phyloP scores from a whole-genome alignment of 768 basidiomycete species.

The Mycena venus region DNA sequence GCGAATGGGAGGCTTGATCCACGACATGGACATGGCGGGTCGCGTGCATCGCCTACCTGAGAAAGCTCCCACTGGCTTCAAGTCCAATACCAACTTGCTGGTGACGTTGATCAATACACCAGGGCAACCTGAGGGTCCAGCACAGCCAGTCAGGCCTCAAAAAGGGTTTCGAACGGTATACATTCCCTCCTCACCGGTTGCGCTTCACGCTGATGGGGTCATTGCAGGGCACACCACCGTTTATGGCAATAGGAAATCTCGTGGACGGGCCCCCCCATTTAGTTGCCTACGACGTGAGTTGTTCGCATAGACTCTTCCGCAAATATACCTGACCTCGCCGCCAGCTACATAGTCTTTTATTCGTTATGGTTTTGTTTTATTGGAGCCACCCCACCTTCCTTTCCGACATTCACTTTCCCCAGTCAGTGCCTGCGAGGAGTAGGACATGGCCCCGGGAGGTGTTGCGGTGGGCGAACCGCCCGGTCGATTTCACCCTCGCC shows the following conservation, averaged over 20 bases:
- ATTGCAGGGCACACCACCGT: conserved; percentile 19
- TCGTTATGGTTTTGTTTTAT: conserved; percentile 13
- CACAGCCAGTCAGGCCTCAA: conserved; percentile 1
- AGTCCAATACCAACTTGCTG: neutral
- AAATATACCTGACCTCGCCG: conserved; percentile 11
- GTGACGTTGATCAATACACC: neutral
- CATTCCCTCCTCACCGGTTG: conserved; percentile 1
- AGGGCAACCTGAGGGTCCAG: neutral
- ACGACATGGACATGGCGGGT: conserved; percentile 26
- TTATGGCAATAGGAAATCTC: conserved; percentile 18
- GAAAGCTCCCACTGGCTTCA: neutral
- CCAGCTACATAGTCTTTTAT: conserved; percentile 18
- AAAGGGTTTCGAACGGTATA: conserved; percentile 16
- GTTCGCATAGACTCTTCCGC: conserved; percentile 4
- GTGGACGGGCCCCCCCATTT: conserved; percentile 1
- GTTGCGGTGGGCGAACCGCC: conserved; percentile 16
- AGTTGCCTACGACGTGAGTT: conserved; percentile 17
- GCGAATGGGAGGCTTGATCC: conserved; percentile 11
- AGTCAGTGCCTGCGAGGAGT: conserved; percentile 4
- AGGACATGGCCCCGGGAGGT: conserved; percentile 15
- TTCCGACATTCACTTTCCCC: conserved; percentile 9
- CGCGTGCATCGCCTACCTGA: conserved; percentile 4
- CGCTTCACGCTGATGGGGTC: conserved; percentile 16
- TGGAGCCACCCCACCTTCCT: conserved; percentile 6
- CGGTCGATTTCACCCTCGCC: conserved; percentile 5